Conservation (phyloP, 495 filamentous ascomycete genomes). For the Lepraria neglecta region DNA sequence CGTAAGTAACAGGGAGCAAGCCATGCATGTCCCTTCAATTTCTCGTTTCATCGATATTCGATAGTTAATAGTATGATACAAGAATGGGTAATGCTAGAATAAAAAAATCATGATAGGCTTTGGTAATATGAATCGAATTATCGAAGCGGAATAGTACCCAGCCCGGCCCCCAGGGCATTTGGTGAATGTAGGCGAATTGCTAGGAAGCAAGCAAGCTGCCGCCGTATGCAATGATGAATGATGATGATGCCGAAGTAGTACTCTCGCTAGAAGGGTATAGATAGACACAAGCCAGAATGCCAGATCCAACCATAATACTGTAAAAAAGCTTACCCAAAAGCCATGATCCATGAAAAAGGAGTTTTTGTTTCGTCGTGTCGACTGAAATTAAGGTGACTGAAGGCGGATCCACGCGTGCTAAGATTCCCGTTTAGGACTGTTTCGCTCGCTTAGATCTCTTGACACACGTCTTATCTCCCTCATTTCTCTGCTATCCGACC, state of each 20-base stretch:
- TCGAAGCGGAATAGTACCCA: neutral
- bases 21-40: neutral
- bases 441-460: constrained; percentile 25
- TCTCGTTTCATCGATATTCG: neutral
- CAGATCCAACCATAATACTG: constrained; percentile 1
- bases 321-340: no score
- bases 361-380: neutral
- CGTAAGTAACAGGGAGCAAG: no score
- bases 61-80: constrained; percentile 2
- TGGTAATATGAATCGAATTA: neutral
- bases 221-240: constrained; percentile 12
- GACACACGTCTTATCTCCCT: constrained; percentile 23
- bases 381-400: neutral
- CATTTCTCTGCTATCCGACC: constrained; percentile 22
- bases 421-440: constrained; percentile 28
- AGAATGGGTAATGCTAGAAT: constrained; percentile 3
- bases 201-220: constrained; percentile 5
- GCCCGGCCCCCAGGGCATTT: constrained; percentile 7
- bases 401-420: constrained; percentile 12
- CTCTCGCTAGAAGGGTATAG: constrained; percentile 14
- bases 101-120: no score
- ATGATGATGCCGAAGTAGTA: no score
- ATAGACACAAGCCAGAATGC: constrained; percentile 8
- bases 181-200: neutral
- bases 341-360: neutral